Conservation (phyloP, 352 stramenopile genomes). For the Aphanomyces euteiches region DNA sequence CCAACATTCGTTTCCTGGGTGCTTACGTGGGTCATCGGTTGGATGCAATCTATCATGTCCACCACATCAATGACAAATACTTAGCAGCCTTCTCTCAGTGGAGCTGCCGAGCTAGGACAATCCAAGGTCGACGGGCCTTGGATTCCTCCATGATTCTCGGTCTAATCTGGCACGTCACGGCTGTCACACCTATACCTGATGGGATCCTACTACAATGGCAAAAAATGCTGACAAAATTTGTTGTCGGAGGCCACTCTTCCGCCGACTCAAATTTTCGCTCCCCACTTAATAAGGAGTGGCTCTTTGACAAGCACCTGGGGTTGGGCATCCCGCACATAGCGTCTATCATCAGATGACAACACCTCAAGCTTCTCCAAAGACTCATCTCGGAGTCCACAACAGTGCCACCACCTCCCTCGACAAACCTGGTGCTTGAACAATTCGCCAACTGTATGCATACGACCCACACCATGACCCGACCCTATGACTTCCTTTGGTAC, state of each 20-base stretch:
- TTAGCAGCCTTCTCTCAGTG: slow-evolving; percentile 1
- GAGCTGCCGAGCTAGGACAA: slow-evolving; percentile 6
- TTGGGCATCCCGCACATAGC: slow-evolving; percentile 2
- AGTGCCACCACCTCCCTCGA: background rate
- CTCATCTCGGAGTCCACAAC: background rate
- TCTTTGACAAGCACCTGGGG: background rate
- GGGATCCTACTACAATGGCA: too few species aligned
- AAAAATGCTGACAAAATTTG: too few species aligned
- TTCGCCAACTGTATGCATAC: background rate
- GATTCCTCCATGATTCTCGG: background rate
- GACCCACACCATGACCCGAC: background rate
- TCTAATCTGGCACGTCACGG: slow-evolving; percentile 16
- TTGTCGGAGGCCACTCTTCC: too few species aligned
- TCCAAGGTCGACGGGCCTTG: slow-evolving; percentile 6
- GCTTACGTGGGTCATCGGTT: background rate
- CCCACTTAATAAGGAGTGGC: background rate
- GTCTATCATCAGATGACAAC: background rate
- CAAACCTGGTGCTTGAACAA: background rate
- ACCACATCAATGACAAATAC: background rate
- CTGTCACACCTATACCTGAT: background rate
- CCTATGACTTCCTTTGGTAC: slow-evolving; percentile 21
- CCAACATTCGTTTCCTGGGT: background rate
- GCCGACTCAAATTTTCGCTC: too few species aligned
- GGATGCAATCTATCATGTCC: background rate
- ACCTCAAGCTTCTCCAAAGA: background rate